Evolutionary conservation across 305 asterid genomes (phyloP).

Genomic region (Rubia balearica): DNA sequence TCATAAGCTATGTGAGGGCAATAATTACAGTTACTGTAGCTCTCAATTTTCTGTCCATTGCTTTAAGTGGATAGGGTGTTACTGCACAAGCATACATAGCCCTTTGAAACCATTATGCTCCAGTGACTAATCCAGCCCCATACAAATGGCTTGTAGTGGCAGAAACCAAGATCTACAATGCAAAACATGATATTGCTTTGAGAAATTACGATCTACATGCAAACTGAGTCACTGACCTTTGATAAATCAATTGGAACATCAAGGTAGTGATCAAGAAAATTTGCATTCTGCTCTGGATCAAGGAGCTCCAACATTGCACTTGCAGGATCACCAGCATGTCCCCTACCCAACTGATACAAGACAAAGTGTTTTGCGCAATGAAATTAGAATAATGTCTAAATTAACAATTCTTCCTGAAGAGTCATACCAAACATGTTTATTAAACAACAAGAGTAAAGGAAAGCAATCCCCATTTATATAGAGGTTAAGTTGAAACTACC

Average conservation of each 20-base stretch:
- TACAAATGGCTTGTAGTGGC: neutral
- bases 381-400: neutral
- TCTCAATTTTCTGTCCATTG: neutral
- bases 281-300: conserved; percentile 98
- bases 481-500: neutral
- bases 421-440: neutral
- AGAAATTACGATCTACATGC: neutral
- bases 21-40: neutral
- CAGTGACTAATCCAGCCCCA: neutral
- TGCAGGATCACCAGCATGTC: conserved; percentile 99
- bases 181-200: neutral
- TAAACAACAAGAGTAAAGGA: neutral
- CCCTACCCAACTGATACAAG: conserved; percentile 85
- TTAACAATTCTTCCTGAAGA: neutral
- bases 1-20: neutral
- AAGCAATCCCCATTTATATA: neutral
- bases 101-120: neutral
- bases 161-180: neutral
- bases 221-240: conserved; percentile 44
- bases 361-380: conserved; percentile 8
- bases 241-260: conserved; percentile 96
- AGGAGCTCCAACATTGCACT: conserved; percentile 99
- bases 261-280: conserved; percentile 96
- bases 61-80: neutral
- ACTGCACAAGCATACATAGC: neutral